Evolutionary conservation across 768 basidiomycete species (phyloP), one percentile per base, ranked within the genome.

Genomic region (Kwoniella sp.): DNA sequence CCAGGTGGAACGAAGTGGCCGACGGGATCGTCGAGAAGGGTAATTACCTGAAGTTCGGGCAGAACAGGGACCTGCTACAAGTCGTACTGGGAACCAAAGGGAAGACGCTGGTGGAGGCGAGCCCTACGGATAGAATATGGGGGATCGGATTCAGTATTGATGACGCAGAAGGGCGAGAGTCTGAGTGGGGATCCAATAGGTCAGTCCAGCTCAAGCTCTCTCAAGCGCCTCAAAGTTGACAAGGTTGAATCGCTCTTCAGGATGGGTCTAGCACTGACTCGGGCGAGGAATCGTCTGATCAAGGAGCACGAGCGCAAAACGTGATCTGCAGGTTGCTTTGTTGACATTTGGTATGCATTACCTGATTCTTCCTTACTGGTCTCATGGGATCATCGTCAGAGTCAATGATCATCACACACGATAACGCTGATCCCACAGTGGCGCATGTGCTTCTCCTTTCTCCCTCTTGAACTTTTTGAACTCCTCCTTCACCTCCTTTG

Each of bases 41-140:
- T 1, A 83, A 76, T 61, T 43, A 80, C 56, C 76, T 76, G 62
- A 85, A 84, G 69, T 84, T 83, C 65, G 46, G 70, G 31, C 79
- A 81, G 70, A 79, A 82, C 57, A 63, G 58, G 17, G 76, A 76
- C 38, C 46, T 82, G 59, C 68, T 63, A 51, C 49, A 54, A 53
- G 75, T 75, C 56, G 53, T 84, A 57, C 39, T 82, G 29, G 77
- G 39, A 15, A 84, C 82, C 0, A 80, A 80, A 32, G 80, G 83
- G 60, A 82, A 80, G 17, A 81, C 82, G 47, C 79, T 88, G 28
- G 71, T 88, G 4, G 87, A 88, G 79, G 85, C 84, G 20, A 83
- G 81, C 65, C 82, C 82, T 15, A 59, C 75, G 17, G 83, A 84
- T 65, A 66, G 77, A 53, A 80, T 84, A n/a, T 85, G 83, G 82